These are phyloP conservation scores for Rugonectria rugulosa DNA, from an alignment of 2,329 filamentous ascomycete species.

Conservation along the genomic window DNA sequence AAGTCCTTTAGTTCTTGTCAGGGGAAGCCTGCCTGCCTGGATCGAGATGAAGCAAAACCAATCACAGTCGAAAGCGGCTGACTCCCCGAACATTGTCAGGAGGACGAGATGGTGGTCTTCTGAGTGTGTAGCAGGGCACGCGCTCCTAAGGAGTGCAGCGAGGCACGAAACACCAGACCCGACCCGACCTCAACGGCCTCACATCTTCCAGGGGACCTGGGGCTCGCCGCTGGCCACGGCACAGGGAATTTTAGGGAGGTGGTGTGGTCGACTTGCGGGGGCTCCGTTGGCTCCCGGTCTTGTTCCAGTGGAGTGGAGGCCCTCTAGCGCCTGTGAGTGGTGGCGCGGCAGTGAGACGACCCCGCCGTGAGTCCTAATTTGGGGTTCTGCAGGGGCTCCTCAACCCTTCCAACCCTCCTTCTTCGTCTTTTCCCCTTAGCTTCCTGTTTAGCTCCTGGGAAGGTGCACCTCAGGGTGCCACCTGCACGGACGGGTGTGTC, in stretches of 20 bases:
- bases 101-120: neutral
- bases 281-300: too few species aligned
- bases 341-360: conserved; percentile 16
- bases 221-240: too few species aligned
- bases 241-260: conserved; percentile 1
- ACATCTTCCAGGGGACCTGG: too few species aligned
- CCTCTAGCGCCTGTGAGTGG: conserved; percentile 11
- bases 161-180: neutral
- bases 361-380: neutral
- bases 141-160: neutral
- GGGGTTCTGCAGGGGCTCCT: neutral
- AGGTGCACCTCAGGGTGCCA: neutral
- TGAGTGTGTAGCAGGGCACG: neutral
- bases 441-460: neutral
- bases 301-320: neutral
- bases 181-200: too few species aligned
- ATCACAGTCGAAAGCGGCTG: neutral
- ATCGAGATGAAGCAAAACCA: neutral
- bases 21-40: neutral
- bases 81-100: neutral
- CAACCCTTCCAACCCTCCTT: neutral
- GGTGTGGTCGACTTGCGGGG: neutral
- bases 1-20: conserved; percentile 19
- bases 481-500: neutral
- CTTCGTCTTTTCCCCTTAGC: conserved; percentile 12